phyloP scores from a whole-genome alignment of 1,284 basidiomycete genomes.

The Singerocomus inundabilis region DNA sequence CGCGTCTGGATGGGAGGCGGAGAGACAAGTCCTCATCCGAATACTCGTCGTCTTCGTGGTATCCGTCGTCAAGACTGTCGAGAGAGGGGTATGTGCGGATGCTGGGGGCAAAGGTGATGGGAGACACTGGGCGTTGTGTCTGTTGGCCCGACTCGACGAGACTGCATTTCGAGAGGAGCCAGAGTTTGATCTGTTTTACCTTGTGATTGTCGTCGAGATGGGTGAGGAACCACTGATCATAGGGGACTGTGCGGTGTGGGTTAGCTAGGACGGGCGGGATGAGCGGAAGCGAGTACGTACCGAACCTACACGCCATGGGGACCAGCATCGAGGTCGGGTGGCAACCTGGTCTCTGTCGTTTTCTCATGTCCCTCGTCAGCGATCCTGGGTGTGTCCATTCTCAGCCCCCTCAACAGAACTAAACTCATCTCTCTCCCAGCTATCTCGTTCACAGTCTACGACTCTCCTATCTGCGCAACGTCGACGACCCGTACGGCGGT shows the following conservation, averaged over 20 bases:
- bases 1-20: neutral
- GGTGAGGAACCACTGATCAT: slow-evolving; percentile 72
- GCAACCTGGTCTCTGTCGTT: too few relatives aligned
- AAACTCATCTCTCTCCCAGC: slow-evolving; percentile 40
- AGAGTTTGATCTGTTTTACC: slow-evolving; percentile 58
- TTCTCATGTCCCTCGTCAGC: slow-evolving; percentile 57
- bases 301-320: slow-evolving; percentile 51
- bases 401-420: neutral
- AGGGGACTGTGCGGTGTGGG: slow-evolving; percentile 47
- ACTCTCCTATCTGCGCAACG: slow-evolving; percentile 82
- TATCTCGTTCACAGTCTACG: slow-evolving; percentile 85
- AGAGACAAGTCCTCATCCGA: slow-evolving; percentile 22
- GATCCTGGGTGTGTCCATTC: slow-evolving; percentile 50
- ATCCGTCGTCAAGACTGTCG: slow-evolving; percentile 30
- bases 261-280: slow-evolving; percentile 18
- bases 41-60: slow-evolving; percentile 29
- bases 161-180: slow-evolving; percentile 57
- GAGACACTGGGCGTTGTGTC: slow-evolving; percentile 44
- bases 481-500: slow-evolving; percentile 80
- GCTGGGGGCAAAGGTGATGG: slow-evolving; percentile 55
- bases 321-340: slow-evolving; percentile 16
- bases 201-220: slow-evolving; percentile 58
- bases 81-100: slow-evolving; percentile 12
- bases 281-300: slow-evolving; percentile 36
- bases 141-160: slow-evolving; percentile 29